Evolutionary conservation across 805 yeast species (phyloP), one percentile per base, ranked within the genome.

Genomic region (Kodamaea kaohsiungensis): DNA sequence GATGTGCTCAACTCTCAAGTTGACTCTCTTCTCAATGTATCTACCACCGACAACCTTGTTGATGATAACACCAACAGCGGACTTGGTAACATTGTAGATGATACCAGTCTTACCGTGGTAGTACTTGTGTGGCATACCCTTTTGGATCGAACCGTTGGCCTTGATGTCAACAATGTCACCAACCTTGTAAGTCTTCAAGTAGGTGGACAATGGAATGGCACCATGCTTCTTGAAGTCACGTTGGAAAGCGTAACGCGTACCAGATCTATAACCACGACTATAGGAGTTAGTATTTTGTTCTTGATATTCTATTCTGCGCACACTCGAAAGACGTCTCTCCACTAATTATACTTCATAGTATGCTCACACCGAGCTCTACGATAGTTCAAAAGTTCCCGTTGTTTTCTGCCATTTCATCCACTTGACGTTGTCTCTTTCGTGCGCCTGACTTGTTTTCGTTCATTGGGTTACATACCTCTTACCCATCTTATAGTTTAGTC

Each of bases 51-150:
- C 98, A 79, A 92, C 86, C 89, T 95, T 95, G 96, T 95, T 89
- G 78, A 95, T 80, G 74, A 95, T 90, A 70, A 95, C 95, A 88
- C 99, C 99, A 65, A 95, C 98, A 64, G 99, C 84, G 62, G 96
- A 82, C 87, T 90, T 95, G 88, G 99, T 93, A 68, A 95, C 96
- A 87, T 95, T 95, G 96, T 86, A 95, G 66, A 95, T 86, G 70
- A 95, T 91, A 88, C 99, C 99, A 67, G 99, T 95, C 88, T 92
- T 95, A 83, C 99, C 99, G 87, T 95, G 98, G 98, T 95, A 95
- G 89, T 85, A 92, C 86, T 95, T 95, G 91, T 91, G 97, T 79
- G 99, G 99, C 97, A 95, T 91, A 90, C 98, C 98, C 88, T 95
- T 92, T 80, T 95, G 98, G 86, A 92, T 85, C 68, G 99, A 85